Percentiles rank a stretch among this genome's conserved stretches.
Evolutionary conservation across 176 grass and related monocot genomes (phyloP).

Genomic region (Paspalum vaginatum): DNA sequence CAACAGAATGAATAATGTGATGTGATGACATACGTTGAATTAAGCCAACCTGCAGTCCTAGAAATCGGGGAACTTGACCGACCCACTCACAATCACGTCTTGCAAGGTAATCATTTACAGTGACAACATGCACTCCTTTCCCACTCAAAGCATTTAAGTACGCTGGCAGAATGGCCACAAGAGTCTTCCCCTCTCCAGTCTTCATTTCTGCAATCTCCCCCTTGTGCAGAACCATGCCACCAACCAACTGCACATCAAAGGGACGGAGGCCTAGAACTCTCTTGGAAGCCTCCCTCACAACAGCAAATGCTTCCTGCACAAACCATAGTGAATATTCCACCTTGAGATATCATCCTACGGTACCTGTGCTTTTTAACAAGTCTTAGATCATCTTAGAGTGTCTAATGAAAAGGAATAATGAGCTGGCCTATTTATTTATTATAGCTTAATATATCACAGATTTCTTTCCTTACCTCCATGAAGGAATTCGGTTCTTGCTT

Average conservation of each 20-base stretch:
- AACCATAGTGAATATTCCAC: slow-evolving; percentile 7
- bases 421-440: not conserved
- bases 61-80: slow-evolving; percentile 93
- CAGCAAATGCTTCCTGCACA: slow-evolving; percentile 88
- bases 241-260: slow-evolving; percentile 90
- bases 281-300: slow-evolving; percentile 98
- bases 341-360: slow-evolving; percentile 12
- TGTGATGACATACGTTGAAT: slow-evolving; percentile 94
- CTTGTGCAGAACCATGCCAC: slow-evolving; percentile 97
- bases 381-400: slow-evolving; percentile 20
- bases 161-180: slow-evolving; percentile 92
- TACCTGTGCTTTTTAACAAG: slow-evolving; percentile 8
- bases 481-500: not conserved
- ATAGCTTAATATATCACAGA: not conserved
- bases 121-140: slow-evolving; percentile 95
- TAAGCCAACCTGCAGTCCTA: slow-evolving; percentile 96
- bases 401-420: slow-evolving; percentile 20
- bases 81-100: slow-evolving; percentile 99
- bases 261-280: slow-evolving; percentile 89
- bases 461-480: not conserved
- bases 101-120: slow-evolving; percentile 98
- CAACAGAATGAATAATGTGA: slow-evolving; percentile 47
- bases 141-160: slow-evolving; percentile 93
- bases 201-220: slow-evolving; percentile 98
- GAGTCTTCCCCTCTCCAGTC: slow-evolving; percentile 98